Evolutionary conservation across 306 rosid species (phyloP).

Genomic region (Lathyrus aphaca): DNA sequence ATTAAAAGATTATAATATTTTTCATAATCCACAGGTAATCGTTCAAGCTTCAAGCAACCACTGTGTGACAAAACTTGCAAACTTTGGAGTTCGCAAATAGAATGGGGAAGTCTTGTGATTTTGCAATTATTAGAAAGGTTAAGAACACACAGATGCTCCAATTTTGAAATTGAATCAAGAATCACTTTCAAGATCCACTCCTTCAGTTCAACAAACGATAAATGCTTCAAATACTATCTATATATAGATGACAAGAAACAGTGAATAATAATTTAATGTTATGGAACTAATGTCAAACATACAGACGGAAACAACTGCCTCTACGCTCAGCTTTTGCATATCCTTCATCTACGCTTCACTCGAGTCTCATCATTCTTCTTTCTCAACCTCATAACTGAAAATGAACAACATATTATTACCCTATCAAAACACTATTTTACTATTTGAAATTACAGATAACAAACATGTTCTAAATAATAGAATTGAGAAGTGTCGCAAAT

Average conservation of each 20-base stretch:
- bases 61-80: conserved; percentile 9
- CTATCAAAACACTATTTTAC: no score
- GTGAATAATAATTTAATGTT: not conserved
- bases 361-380: no score
- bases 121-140: not conserved
- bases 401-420: no score
- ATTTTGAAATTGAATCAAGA: not conserved
- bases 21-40: conserved; percentile 22
- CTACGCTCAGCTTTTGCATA: no score
- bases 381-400: no score
- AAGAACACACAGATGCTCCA: conserved; percentile 2
- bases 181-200: not conserved
- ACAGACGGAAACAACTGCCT: no score
- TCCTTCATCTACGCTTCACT: no score
- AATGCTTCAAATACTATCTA: not conserved
- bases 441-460: no score
- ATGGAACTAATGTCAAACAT: no score
- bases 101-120: conserved; percentile 4
- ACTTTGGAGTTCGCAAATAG: not conserved
- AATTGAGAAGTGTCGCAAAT: no score
- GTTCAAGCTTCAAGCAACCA: conserved; percentile 17
- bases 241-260: not conserved
- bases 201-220: not conserved
- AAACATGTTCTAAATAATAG: no score
- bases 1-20: no score